Base-by-base conservation (phyloP, 73 alveolate species). In the Paramecium primaurelia region DNA sequence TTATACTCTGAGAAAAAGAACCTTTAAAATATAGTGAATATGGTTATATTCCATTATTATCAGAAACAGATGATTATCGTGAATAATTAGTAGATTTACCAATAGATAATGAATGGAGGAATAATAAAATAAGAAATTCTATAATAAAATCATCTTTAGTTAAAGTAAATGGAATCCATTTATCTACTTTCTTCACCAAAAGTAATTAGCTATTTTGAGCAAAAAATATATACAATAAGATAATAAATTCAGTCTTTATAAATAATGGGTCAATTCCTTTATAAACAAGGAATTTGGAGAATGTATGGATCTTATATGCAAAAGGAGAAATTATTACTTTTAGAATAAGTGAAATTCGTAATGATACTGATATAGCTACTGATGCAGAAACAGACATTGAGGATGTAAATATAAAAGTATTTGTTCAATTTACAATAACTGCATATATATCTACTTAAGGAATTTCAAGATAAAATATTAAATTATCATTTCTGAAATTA, bases 361-460 rank as follows among this genome's bases (percentile, higher is more conserved):
- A 30, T 32, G 47, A 51, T 36, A 92, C 86, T 42, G 77, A 87
- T 54, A 71, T 64, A 22, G 86, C 37, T 60, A 71, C 96, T 45
- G 96, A 92, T 30, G 71, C 86, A 34, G 97, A 92, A 80, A 59
- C 94, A 0, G 88, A 71, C 25, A 51, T 20, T 2, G 69, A 75
- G 20, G 84, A 58, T 28, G 64, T 77, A 22, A 20, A 58, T 28
- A 86, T 68, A 12, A 95, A 95, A 60, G 97, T 97, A 6, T 90
- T 97, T 38, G 98, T 96, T 83, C 92, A 98, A 75, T 94, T 95
- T 49, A 96, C 97, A 4, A 97, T n/a, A n/a, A n/a, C n/a, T 92
- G 98, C 99, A 8, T 77, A 90, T 42, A 73, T 98, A 88, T 98
- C 99, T 1, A 86, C 93, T 30, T 44, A 96, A 20, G 86, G 93